Base-by-base conservation (phyloP, 768 basidiomycete genomes). In the Pholiota conissans region DNA sequence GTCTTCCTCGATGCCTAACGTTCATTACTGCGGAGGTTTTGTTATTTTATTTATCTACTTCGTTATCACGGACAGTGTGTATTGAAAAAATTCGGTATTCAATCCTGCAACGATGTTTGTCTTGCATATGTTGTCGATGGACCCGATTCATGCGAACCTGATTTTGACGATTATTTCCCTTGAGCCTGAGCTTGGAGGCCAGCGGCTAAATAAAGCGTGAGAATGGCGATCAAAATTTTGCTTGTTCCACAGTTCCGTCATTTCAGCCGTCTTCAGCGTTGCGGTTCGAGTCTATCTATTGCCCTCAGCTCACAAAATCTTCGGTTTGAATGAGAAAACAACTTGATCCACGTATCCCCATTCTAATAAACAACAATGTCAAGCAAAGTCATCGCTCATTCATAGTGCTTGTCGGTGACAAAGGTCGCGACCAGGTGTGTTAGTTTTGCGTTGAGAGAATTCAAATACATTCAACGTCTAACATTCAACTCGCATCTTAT, bases 381-480 rank as follows among this genome's bases (percentile, higher is more conserved):
- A 89, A 92, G 73, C 83, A 87, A 64, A 94, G 95, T 64, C 90
- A 98, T 64, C 80, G 97, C 34, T 95, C 92, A 1, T 98, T 99
- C 79, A 90, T 98, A 71, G 92, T 98, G 34, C 83, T 98, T 42
- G 94, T 98, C 16, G 97, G 97, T 32, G 95, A 98, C 78, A 91
- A 87, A 71, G 91, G 89, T 6, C 82, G 91, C 67, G 93, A 96
- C 66, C 97, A 98, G 81, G 90, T 89, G 47, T 52, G 82, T 70
- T 16, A n/a, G 28, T 37, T 7, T 10, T 28, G 22, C 42, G 27
- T 26, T 24, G 16, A 11, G 11, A 26, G 20, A 40, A 9, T 29
- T 22, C 9, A 28, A 22, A 27, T 37, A 14, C 27, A 35, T 45
- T 40, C 22, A 27, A 26, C 13, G 28, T 22, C 16, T 52, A 22